Base-by-base conservation (phyloP, 257 asterid genomes). In the Solanum pinnatisectum region DNA sequence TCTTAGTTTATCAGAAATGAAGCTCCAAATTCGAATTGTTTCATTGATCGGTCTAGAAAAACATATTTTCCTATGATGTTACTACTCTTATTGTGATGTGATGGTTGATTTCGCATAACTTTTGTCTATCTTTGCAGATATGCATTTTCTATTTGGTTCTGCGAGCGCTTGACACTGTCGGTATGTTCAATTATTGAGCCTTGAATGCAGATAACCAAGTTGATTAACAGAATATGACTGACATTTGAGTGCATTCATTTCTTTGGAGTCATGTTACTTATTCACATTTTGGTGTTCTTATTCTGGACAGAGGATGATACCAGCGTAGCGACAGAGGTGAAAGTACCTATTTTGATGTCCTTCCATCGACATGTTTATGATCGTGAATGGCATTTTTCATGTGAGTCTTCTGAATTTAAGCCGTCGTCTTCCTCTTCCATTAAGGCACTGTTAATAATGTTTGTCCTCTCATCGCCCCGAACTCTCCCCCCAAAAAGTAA, bases 91-190 rank as follows among this genome's bases (percentile, higher is more conserved):
- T 16, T 46, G 9, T 49, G 85, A 81, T 46, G 9, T 49, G 85
- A 81, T 46, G 85, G 68, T 44, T 30, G 68, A 81, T 81, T 81
- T 81, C 85, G 18, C 4, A 33, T 46, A 10, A 81, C 42, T 46
- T 46, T 42, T 81, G 42, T 18, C 68, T 46, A 87, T 84, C 78
- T 86, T 94, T 87, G 85, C 98, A 97, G 99, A 89, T 97, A 83
- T 96, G 99, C 92, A 91, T 97, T 88, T 97, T 97, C 92, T 97
- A 97, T 92, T 90, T 97, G 97, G 99, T 97, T 90, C 99, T 97
- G 77, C 94, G 99, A 59, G 99, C 97, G 4, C 99, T 97, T 39
- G 99, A 96, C 91, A 97, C 99, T 74, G 98, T 97, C 73, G 99
- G 99, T 97, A 94, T 88, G 98, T 60, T 89, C 60, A 87, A 84